These are phyloP conservation scores for Tetrapyrgos nigripes DNA, from an alignment of 1,284 basidiomycete genomes.

Conservation along the genomic window DNA sequence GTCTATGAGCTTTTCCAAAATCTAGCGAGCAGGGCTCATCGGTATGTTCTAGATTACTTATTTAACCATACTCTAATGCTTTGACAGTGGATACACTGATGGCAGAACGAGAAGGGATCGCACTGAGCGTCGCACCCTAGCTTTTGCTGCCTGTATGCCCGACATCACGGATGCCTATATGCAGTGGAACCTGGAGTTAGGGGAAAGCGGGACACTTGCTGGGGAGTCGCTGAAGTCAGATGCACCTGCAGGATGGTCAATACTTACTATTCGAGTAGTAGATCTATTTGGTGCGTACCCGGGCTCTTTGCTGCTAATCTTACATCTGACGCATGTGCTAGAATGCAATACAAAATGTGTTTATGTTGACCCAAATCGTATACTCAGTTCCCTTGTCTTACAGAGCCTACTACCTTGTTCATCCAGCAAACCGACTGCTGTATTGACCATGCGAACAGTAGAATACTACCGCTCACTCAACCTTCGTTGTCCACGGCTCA, in stretches of 20 bases:
- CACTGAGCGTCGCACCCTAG: slow-evolving; percentile 2
- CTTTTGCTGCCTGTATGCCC: slow-evolving; percentile 6
- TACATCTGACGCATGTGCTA: not conserved
- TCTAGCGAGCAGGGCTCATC: not conserved
- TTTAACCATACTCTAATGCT: not conserved
- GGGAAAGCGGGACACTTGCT: not conserved
- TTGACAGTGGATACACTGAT: not conserved
- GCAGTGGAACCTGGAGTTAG: not conserved
- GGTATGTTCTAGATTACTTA: not conserved
- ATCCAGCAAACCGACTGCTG: slow-evolving; percentile 11
- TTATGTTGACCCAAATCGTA: not conserved
- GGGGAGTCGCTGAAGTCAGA: not conserved
- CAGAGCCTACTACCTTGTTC: slow-evolving; percentile 19
- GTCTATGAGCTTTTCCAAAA: not conserved
- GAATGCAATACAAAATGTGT: not conserved
- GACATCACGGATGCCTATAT: slow-evolving; percentile 8
- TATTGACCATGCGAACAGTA: slow-evolving; percentile 10
- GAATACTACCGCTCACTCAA: slow-evolving; percentile 17
- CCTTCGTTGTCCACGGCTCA: slow-evolving; percentile 14
- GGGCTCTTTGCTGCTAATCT: not conserved
- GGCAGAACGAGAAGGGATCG: slow-evolving; percentile 4
- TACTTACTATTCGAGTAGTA: not conserved
- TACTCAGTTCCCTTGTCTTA: not conserved
- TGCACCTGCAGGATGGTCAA: not conserved
- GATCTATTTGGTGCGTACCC: slow-evolving; percentile 3